Base-by-base conservation (phyloP, 768 basidiomycete species). In the Collybia sordida region DNA sequence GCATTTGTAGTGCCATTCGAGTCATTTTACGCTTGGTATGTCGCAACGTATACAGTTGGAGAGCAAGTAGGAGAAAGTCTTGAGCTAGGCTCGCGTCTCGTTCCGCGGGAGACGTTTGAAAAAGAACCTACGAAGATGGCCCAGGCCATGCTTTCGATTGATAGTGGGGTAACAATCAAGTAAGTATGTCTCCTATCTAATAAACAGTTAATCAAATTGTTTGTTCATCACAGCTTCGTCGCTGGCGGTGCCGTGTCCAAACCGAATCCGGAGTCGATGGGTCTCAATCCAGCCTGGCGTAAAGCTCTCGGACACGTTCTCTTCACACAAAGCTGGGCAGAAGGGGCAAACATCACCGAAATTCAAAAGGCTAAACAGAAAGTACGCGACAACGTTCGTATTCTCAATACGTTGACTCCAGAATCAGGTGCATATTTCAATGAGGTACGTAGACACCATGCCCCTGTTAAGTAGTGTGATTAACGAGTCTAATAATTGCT, bases 251-350 rank as follows among this genome's bases (percentile, higher is more conserved):
- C 64, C 12, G 79, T 77, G 11, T 64, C 67, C 1, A 54, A 57
- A 18, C 53, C 60, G 21, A 59, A 68, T 19, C 67, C 75, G 0
- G 62, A 68, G 35, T 68, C 73, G 2, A 63, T 63, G 6, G 78
- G 72, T 12, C 51, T 77, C 17, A 71, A 78, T 54, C 78, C 77
- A 9, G 72, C 70, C 0, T 81, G 78, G 77, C 64, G 78, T 11
- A 62, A 68, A 8, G 68, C 77, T 1, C 37, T 78, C 6, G 57
- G 64, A 3, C 57, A 76, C 27, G 57, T 64, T 5, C 35, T 59
- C 9, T 60, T 41, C 4, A 18, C 7, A 55, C 68, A 49, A 19
- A 6, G 3, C 8, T 70, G 68, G 69, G 36, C 47, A 8, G 66
- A 67, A 24, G 68, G 67, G 6, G 45, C 50, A 57, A 8, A 47